Percentiles rank a stretch among this genome's conserved stretches.
Conservation (phyloP, 169 alveolate genomes). For the Theileria luwenshuni region DNA sequence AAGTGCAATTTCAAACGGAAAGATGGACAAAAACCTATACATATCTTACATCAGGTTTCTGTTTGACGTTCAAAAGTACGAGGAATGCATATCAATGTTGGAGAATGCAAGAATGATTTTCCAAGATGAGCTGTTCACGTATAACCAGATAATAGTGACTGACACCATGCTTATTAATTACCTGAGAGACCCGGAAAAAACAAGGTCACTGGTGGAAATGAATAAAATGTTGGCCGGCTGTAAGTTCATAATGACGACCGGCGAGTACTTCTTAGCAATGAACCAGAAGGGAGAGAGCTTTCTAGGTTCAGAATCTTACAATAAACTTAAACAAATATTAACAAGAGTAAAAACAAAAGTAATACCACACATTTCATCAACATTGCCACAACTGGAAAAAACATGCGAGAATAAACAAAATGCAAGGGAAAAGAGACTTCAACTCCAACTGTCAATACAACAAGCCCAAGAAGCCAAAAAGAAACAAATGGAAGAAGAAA, state of each 20-base stretch:
- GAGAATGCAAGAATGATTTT: conserved; percentile 41
- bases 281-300: conserved; percentile 23
- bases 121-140: conserved; percentile 41
- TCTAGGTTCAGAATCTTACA: conserved; percentile 16
- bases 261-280: conserved; percentile 23
- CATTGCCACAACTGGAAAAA: conserved; percentile 62
- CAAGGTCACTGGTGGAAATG: conserved; percentile 52
- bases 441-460: conserved; percentile 66
- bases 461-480: conserved; percentile 65
- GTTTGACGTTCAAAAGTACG: conserved; percentile 51
- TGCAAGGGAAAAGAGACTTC: conserved; percentile 55
- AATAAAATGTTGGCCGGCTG: conserved; percentile 44
- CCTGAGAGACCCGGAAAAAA: conserved; percentile 48
- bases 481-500: conserved; percentile 36
- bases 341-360: conserved; percentile 41
- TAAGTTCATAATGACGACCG: conserved; percentile 18
- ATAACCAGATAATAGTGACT: conserved; percentile 49
- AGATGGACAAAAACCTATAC: conserved; percentile 34
- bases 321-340: conserved; percentile 45
- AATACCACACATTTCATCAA: conserved; percentile 57
- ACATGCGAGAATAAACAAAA: conserved; percentile 33
- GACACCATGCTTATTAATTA: conserved; percentile 52
- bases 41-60: conserved; percentile 44
- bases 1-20: conserved; percentile 37
- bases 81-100: conserved; percentile 46